These are phyloP conservation scores for Sclerotinia nivalis DNA, from an alignment of 2,329 filamentous ascomycete species.

Conservation along the genomic window DNA sequence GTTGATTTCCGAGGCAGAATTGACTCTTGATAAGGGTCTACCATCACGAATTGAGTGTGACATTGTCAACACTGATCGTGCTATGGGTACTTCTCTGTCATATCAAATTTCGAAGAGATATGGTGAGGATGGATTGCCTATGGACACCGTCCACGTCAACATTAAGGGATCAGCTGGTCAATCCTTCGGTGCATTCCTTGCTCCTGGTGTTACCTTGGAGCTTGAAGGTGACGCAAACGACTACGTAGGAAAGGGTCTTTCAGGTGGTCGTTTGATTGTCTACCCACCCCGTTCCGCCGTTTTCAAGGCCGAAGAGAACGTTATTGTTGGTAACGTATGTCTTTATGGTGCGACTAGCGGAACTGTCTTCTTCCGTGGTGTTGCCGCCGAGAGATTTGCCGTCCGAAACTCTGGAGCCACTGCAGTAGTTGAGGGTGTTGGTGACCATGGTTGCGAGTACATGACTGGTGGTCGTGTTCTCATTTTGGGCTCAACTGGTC, in stretches of 20 bases:
- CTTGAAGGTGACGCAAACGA: conserved; percentile 96
- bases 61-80: conserved; percentile 94
- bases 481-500: conserved; percentile 83
- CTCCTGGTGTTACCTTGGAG: conserved; percentile 89
- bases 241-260: conserved; percentile 94
- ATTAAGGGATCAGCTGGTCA: conserved; percentile 96
- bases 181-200: conserved; percentile 92
- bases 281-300: conserved; percentile 88
- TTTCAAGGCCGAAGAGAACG: conserved; percentile 95
- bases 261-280: conserved; percentile 87
- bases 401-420: conserved; percentile 95
- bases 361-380: conserved; percentile 94
- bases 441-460: conserved; percentile 97
- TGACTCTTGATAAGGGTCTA: conserved; percentile 90
- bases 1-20: conserved; percentile 90
- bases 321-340: conserved; percentile 91
- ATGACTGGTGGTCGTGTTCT: conserved; percentile 95
- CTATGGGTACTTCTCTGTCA: conserved; percentile 88
- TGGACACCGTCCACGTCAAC: conserved; percentile 93
- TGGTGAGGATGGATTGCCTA: conserved; percentile 82
- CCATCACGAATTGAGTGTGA: conserved; percentile 94
- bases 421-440: conserved; percentile 93
- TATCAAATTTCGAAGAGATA: conserved; percentile 95
- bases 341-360: conserved; percentile 91
- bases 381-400: conserved; percentile 93